These are phyloP conservation scores for Globisporangium nagaii DNA, from an alignment of 352 stramenopile genomes.

Conservation along the genomic window DNA sequence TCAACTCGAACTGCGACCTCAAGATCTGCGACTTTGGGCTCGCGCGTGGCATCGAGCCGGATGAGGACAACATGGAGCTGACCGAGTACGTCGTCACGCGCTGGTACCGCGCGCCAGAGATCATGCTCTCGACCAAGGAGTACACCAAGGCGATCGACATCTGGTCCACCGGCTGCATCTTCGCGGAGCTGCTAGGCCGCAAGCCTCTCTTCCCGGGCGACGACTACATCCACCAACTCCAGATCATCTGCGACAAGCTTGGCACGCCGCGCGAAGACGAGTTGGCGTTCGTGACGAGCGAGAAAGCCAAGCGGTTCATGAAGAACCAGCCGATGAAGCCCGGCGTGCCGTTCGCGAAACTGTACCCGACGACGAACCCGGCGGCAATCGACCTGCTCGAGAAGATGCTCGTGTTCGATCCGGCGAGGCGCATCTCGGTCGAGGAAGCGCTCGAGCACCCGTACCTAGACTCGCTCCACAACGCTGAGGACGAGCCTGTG, in stretches of 20 bases:
- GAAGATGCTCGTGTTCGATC: conserved; percentile 88
- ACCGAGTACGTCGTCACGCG: conserved; percentile 89
- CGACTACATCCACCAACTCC: conserved; percentile 99
- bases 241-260: conserved; percentile 92
- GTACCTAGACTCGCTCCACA: conserved; percentile 90
- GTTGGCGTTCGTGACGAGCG: conserved; percentile 89
- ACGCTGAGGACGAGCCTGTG: conserved; percentile 89
- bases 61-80: conserved; percentile 89
- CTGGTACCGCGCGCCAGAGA: conserved; percentile 90
- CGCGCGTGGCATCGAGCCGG: conserved; percentile 73
- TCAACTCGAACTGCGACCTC: conserved; percentile 91
- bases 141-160: conserved; percentile 98
- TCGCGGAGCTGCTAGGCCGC: conserved; percentile 88
- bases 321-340: conserved; percentile 74
- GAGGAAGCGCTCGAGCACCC: conserved; percentile 89
- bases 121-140: conserved; percentile 95
- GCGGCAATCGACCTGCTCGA: conserved; percentile 76
- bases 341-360: conserved; percentile 56
- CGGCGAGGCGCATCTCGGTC: conserved; percentile 88
- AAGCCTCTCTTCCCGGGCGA: conserved; percentile 93
- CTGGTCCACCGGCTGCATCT: conserved; percentile 94
- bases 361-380: conserved; percentile 70
- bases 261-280: conserved; percentile 84
- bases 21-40: conserved; percentile 92
- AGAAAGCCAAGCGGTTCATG: conserved; percentile 86